Evolutionary conservation across 257 asterid genomes (phyloP).

Genomic region (Solanum ahanhuiri): DNA sequence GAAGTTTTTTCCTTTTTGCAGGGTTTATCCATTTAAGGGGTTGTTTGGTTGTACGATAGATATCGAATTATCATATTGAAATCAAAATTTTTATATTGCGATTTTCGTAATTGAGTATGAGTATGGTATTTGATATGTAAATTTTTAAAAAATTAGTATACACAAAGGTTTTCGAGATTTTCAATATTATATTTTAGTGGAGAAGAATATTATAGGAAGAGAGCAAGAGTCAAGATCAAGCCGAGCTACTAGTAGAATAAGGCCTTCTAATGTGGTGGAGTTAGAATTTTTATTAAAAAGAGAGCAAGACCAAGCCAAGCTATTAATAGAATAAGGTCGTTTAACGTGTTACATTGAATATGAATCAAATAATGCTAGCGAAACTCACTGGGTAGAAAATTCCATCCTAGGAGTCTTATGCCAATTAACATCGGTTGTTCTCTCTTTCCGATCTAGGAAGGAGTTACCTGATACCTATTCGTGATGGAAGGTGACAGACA

Average conservation of each 20-base stretch:
- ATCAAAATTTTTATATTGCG: too few species aligned
- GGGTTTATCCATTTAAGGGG: not conserved
- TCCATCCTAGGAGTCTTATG: not conserved
- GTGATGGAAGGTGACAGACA: too few species aligned
- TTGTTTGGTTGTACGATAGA: not conserved
- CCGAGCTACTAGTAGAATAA: not conserved
- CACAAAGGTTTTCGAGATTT: too few species aligned
- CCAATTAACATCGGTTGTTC: not conserved
- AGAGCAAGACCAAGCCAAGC: not conserved
- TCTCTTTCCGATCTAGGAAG: not conserved
- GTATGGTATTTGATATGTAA: not conserved
- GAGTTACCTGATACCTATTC: too few species aligned
- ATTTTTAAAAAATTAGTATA: not conserved
- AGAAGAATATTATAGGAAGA: not conserved
- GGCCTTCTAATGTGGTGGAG: fast-evolving
- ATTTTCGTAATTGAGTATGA: too few species aligned
- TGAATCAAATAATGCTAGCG: not conserved
- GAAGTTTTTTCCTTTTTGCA: not conserved
- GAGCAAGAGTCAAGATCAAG: not conserved
- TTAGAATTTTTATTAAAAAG: too few species aligned
- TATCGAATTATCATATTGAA: too few species aligned
- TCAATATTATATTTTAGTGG: not conserved
- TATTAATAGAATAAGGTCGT: too few species aligned
- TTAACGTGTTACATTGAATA: not conserved
- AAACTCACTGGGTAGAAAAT: not conserved